Conservation (phyloP, 2,329 filamentous ascomycete species). For the Neodidymelliopsis sp. region DNA sequence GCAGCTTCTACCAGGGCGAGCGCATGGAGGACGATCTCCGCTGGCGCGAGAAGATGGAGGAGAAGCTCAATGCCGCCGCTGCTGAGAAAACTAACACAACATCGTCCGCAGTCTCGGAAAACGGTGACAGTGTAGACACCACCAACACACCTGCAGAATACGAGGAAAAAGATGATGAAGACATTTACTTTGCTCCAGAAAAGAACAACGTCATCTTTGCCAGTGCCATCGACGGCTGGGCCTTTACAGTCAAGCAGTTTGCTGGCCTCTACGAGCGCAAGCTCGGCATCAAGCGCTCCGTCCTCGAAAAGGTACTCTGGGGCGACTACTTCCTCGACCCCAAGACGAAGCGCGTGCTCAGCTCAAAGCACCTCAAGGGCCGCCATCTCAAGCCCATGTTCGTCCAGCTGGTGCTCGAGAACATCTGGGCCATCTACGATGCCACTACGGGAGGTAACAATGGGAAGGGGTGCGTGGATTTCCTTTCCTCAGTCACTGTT, state of each 20-base stretch:
- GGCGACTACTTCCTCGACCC: slow-evolving; percentile 96
- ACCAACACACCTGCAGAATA: slow-evolving; percentile 66
- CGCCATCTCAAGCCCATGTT: slow-evolving; percentile 94
- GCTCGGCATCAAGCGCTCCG: slow-evolving; percentile 86
- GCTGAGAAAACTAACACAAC: slow-evolving; percentile 67
- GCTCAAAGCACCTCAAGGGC: slow-evolving; percentile 90
- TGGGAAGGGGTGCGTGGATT: slow-evolving; percentile 74
- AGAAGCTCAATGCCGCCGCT: slow-evolving; percentile 76
- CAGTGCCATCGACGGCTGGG: slow-evolving; percentile 98
- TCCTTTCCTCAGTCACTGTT: slow-evolving; percentile 45
- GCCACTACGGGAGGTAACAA: slow-evolving; percentile 84
- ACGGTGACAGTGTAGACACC: slow-evolving; percentile 61
- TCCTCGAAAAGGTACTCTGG: slow-evolving; percentile 95
- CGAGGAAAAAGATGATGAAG: slow-evolving; percentile 92
- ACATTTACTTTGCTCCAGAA: slow-evolving; percentile 97
- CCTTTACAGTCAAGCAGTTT: slow-evolving; percentile 95
- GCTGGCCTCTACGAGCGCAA: slow-evolving; percentile 95
- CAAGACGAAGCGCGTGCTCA: slow-evolving; percentile 93
- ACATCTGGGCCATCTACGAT: slow-evolving; percentile 94
- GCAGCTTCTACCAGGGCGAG: slow-evolving; percentile 97
- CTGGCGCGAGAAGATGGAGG: slow-evolving; percentile 93
- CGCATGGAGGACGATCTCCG: slow-evolving; percentile 98
- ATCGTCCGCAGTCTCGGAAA: slow-evolving; percentile 56
- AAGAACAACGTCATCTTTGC: slow-evolving; percentile 99
- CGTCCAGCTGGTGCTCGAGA: slow-evolving; percentile 93